Conservation (phyloP, 2,329 filamentous ascomycete genomes). For the Sclerotinia nivalis region DNA sequence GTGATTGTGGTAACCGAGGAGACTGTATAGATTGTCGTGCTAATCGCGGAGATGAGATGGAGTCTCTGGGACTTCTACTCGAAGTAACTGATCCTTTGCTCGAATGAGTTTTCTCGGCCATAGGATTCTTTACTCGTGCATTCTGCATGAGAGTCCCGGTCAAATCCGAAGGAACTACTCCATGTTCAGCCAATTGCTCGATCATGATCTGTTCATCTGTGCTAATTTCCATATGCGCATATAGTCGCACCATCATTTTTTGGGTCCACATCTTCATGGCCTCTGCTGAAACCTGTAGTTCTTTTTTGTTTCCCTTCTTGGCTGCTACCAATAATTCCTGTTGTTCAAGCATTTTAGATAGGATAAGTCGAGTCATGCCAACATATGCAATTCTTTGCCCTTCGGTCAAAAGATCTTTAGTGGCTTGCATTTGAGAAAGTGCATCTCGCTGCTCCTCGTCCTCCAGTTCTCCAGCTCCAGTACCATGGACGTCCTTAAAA, state of each 20-base stretch:
- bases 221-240: conserved; percentile 95
- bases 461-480: conserved; percentile 58
- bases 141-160: conserved; percentile 89
- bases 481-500: conserved; percentile 71
- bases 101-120: conserved; percentile 57
- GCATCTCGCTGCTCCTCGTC: conserved; percentile 86
- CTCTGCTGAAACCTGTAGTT: conserved; percentile 68
- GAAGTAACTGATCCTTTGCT: conserved; percentile 30
- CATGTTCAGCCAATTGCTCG: conserved; percentile 91
- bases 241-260: conserved; percentile 95
- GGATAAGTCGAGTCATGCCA: conserved; percentile 78
- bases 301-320: conserved; percentile 69
- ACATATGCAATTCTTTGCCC: conserved; percentile 96
- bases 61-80: conserved; percentile 42
- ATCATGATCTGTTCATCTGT: conserved; percentile 96
- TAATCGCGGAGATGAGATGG: conserved; percentile 41
- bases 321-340: conserved; percentile 57
- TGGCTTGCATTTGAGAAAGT: conserved; percentile 88
- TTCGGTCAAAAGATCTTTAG: conserved; percentile 92
- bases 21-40: conserved; percentile 28
- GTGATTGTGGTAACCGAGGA: conserved; percentile 22
- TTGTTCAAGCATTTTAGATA: conserved; percentile 74
- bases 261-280: conserved; percentile 94
- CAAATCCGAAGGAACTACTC: conserved; percentile 80
- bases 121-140: conserved; percentile 87